Base-by-base conservation (phyloP, 768 basidiomycete species). In the Clitopilus passeckerianus region DNA sequence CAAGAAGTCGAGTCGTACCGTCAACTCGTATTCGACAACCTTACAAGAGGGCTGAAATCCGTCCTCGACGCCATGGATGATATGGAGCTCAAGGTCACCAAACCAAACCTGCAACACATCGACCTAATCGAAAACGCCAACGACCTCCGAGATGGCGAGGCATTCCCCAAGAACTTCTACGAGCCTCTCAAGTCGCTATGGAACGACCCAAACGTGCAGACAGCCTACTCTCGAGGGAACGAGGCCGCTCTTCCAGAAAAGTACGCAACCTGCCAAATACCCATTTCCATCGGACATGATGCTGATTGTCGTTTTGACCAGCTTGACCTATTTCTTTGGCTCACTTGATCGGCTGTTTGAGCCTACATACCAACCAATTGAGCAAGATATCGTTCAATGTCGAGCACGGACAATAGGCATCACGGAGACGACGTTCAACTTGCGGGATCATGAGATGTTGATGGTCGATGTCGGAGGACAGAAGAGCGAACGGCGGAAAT, bases 391-490 rank as follows among this genome's bases (percentile, higher is more conserved):
- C 63, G 84, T 98, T 27, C 88, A 86, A 43, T 86, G 87, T 60
- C 81, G 93, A 57, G 91, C 90, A 37, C 86, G 93, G 59, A 95
- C 95, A 22, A 93, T 92, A 15, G 95, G 94, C 18, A 94, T 95
- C 67, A 92, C 89, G 7, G 91, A 93, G 72, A 96, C 93, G 0
- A 83, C 85, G 16, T 96, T 97, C 74, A 77, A 79, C 46, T 79
- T 95, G 58, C 79, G 82, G 63, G 89, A 88, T 44, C 87, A 92
- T 59, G 87, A 91, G 64, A 87, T 94, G 86, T 79, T 93, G 57
- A 92, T 98, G 89, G 90, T 97, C 58, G 95, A 97, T 67, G 95
- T 91, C 34, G 90, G 90, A 27, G 95, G 95, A 6, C 95, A 97
- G 77, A 93, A 95, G 80, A 92, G 88, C 71, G 94, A 95, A 70